Evolutionary conservation across 805 yeast genomes (phyloP).

Genomic region (Metschnikowia kunwiensis): DNA sequence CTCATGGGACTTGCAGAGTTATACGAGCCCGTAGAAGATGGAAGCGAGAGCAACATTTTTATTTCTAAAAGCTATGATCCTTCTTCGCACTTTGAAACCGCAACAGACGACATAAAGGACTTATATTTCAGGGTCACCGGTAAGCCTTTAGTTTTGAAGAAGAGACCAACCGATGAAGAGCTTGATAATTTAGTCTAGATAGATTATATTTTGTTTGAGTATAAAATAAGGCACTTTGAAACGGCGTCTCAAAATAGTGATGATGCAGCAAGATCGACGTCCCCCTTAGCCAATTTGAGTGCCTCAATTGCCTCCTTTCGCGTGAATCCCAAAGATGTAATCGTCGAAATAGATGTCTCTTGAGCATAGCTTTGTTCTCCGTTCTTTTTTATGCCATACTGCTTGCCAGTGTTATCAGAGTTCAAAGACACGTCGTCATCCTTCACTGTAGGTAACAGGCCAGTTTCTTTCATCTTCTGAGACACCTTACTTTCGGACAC

Average conservation of each 20-base stretch:
- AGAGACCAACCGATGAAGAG: constrained; percentile 57
- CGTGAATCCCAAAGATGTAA: constrained; percentile 65
- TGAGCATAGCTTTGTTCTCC: neutral
- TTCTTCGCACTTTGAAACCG: constrained; percentile 89
- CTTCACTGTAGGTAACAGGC: neutral
- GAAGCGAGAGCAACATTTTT: constrained; percentile 71
- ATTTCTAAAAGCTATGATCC: constrained; percentile 91
- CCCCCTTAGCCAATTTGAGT: constrained; percentile 63
- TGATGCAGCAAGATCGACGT: constrained; percentile 84
- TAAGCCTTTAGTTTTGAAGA: constrained; percentile 81
- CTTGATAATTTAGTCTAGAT: constrained; percentile 1
- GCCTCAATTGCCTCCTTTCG: constrained; percentile 63
- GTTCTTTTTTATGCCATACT: no score
- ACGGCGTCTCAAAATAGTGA: constrained; percentile 48
- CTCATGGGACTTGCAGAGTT: constrained; percentile 93
- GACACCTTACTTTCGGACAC: no score
- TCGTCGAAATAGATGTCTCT: constrained; percentile 3
- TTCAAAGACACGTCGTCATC: neutral
- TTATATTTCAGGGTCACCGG: constrained; percentile 90
- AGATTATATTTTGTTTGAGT: neutral
- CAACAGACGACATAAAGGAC: constrained; percentile 96
- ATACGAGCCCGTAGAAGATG: constrained; percentile 84
- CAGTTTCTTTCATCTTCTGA: no score
- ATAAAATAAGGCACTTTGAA: neutral
- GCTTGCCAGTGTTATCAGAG: neutral